phyloP scores from a whole-genome alignment of 2,329 filamentous ascomycete species.

The Phyllosticta capitalensis region DNA sequence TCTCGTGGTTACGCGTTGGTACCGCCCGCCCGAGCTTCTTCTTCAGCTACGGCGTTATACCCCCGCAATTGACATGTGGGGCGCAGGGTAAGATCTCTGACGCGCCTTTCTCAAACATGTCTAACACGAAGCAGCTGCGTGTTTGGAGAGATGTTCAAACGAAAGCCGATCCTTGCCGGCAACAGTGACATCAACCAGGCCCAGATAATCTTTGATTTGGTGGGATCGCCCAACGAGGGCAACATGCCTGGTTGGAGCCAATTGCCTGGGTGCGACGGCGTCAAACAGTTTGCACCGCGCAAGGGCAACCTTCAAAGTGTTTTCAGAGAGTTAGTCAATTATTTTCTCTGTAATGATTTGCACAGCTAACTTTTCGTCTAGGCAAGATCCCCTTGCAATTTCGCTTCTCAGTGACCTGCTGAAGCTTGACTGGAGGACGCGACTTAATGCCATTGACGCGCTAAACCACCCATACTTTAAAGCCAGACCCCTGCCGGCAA shows the following conservation, averaged over 20 bases:
- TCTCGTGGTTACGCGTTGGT: conserved; percentile 96
- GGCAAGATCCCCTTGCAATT: conserved; percentile 61
- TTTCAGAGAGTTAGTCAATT: conserved; percentile 57
- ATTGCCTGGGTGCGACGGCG: conserved; percentile 69
- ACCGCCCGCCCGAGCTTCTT: conserved; percentile 85
- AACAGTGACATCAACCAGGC: conserved; percentile 84
- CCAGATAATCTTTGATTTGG: conserved; percentile 85
- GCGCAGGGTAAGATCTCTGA: conserved; percentile 62
- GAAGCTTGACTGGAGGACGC: conserved; percentile 76
- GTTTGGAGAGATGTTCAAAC: conserved; percentile 93
- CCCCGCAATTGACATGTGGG: conserved; percentile 97
- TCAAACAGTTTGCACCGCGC: conserved; percentile 52
- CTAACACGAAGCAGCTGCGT: conserved; percentile 58
- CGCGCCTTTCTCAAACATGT: neutral
- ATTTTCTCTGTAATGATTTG: neutral
- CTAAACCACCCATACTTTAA: conserved; percentile 88
- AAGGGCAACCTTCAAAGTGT: conserved; percentile 59
- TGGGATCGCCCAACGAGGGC: conserved; percentile 80
- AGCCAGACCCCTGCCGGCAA: conserved; percentile 65
- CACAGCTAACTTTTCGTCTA: conserved; percentile 19
- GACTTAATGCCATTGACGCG: conserved; percentile 90
- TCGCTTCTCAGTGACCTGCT: conserved; percentile 74
- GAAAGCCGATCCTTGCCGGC: conserved; percentile 84
- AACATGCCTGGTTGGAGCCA: conserved; percentile 86
- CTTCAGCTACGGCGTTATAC: conserved; percentile 85